phyloP scores from a whole-genome alignment of 768 basidiomycete species.

The Rossbeevera mucosa region DNA sequence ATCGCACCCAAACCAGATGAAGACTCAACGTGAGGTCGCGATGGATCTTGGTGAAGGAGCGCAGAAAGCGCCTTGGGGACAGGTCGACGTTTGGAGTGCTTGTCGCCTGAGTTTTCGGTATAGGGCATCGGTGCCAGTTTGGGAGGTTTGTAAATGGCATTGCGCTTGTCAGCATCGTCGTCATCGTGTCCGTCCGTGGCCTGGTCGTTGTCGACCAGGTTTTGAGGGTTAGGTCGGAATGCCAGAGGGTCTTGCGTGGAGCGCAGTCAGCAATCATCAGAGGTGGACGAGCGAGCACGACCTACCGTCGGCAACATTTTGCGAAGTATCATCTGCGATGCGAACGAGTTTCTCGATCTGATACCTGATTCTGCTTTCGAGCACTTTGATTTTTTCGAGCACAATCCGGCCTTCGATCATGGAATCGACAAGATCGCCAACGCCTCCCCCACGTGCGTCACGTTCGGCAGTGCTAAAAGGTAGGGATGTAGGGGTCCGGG shows the following conservation, averaged over 20 bases:
- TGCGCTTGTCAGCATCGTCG: slow-evolving; percentile 23
- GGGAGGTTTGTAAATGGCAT: slow-evolving; percentile 78
- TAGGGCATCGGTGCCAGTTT: slow-evolving; percentile 89
- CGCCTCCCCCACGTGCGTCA: slow-evolving; percentile 46
- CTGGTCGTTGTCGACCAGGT: slow-evolving; percentile 48
- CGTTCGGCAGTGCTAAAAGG: slow-evolving; percentile 55
- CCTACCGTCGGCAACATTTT: slow-evolving; percentile 56
- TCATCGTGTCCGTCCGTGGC: slow-evolving; percentile 23
- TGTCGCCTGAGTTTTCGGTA: slow-evolving; percentile 49
- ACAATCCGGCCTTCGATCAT: slow-evolving; percentile 77
- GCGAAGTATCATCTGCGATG: slow-evolving; percentile 58
- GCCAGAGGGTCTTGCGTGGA: slow-evolving; percentile 71
- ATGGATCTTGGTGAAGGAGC: slow-evolving; percentile 47
- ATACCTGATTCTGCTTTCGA: slow-evolving; percentile 87
- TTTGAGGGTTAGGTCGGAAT: slow-evolving; percentile 86
- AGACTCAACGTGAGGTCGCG: slow-evolving; percentile 65
- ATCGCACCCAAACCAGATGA: slow-evolving; percentile 67
- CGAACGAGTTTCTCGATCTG: slow-evolving; percentile 93
- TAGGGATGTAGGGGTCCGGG: slow-evolving; percentile 44
- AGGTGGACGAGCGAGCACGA: neutral
- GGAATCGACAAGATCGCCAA: slow-evolving; percentile 74
- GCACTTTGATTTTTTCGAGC: slow-evolving; percentile 80
- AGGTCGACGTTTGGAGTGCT: slow-evolving; percentile 44
- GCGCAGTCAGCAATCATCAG: neutral
- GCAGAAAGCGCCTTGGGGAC: slow-evolving; percentile 61